These are phyloP conservation scores for Isatis lusitanica DNA, from an alignment of 441 rosid species.

Conservation along the genomic window DNA sequence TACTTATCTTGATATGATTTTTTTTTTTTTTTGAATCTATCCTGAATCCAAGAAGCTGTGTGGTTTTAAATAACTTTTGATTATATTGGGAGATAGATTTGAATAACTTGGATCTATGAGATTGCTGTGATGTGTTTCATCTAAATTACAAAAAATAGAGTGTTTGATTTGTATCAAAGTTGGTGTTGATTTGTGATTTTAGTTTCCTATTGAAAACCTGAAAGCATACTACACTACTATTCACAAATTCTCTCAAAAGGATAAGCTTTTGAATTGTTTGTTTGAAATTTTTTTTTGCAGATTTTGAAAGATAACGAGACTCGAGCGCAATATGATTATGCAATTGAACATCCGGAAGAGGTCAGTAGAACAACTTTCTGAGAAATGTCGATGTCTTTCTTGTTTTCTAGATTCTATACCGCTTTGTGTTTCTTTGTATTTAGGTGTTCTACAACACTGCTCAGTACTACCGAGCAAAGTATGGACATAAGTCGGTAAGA, in stretches of 20 bases:
- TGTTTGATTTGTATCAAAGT: neutral
- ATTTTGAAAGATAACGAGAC: slow-evolving; percentile 94
- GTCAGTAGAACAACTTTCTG: slow-evolving; percentile 33
- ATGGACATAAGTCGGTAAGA: slow-evolving; percentile 92
- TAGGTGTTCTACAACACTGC: slow-evolving; percentile 93
- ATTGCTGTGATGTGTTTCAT: too few relatives aligned
- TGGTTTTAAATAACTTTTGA: neutral
- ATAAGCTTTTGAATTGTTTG: neutral
- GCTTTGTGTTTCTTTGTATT: slow-evolving; percentile 10
- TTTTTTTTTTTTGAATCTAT: neutral
- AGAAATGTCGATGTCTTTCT: neutral
- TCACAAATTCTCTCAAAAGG: neutral
- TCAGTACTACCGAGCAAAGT: slow-evolving; percentile 82
- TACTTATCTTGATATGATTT: slow-evolving; percentile 24
- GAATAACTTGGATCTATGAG: neutral
- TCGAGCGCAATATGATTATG: slow-evolving; percentile 87
- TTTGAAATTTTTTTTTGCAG: slow-evolving; percentile 39
- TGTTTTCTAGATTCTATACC: neutral
- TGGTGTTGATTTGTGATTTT: neutral
- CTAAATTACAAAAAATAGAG: neutral
- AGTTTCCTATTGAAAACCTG: too few relatives aligned
- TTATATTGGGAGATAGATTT: neutral
- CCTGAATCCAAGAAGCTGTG: neutral
- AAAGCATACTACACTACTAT: too few relatives aligned
- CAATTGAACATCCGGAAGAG: slow-evolving; percentile 95